Base-by-base conservation (phyloP, 2,329 filamentous ascomycete species). In the Arthroderma sp. region DNA sequence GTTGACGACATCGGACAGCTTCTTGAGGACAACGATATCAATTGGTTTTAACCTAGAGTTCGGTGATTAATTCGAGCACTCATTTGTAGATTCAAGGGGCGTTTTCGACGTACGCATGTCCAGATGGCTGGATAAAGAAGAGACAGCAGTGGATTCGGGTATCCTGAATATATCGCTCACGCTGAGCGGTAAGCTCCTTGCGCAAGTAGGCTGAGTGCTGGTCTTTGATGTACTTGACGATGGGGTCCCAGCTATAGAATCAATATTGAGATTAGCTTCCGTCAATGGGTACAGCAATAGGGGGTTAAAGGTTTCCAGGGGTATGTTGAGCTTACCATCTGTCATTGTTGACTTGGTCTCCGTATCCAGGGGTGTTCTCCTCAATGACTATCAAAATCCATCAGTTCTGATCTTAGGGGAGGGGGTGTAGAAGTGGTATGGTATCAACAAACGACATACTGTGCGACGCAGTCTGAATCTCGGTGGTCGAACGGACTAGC, bases 221-320 rank as follows among this genome's bases (percentile, higher is more conserved):
- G 77, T 98, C 93, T 82, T 98, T 98, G 82, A 98, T 98, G 78
- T 98, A 98, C 81, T 98, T 98, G 81, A 98, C 91, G 73, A 98
- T 98, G 63, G 93, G 93, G 72, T 98, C 93, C 93, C 93, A 98
- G 85, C 77, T 79, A 38, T 47, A 56, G 58, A 59, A 39, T 37
- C 4, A 25, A 41, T 3, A 52, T 25, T 41, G 28, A 9, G 41
- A 17, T 53, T 38, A 56, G 53, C 17, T 57, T 28, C 43, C 28
- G 7, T 15, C 13, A 17, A 41, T 39, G 25, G 11, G 28, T 39
- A n/a, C n/a, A 28, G 43, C 43, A 56, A n/a, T 31, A 17, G 52
- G 39, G 56, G 21, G n/a, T 41, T 35, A 54, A 39, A 57, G 2
- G 21, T n/a, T n/a, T n/a, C n/a, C n/a, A 4, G 13, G 15, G 25